Conservation (phyloP, 441 rosid species). For the Aleurites moluccanus region DNA sequence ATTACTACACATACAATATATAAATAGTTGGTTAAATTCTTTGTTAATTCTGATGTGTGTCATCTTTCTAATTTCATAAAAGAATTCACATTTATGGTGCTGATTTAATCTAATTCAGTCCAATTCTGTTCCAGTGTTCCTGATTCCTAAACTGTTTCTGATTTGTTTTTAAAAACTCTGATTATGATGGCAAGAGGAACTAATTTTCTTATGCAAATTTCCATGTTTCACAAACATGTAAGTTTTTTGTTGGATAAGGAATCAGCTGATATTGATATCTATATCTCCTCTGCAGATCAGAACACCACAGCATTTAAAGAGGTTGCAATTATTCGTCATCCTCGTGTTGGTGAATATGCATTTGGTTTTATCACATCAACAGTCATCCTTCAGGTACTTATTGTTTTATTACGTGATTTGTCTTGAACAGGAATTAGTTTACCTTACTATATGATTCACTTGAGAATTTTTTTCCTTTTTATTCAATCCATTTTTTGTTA, state of each 20-base stretch:
- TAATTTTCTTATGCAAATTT: background rate
- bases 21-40: no score
- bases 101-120: no score
- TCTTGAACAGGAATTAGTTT: constrained; percentile 8
- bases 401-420: background rate
- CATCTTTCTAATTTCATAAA: no score
- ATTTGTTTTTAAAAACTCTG: no score
- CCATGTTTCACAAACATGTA: background rate
- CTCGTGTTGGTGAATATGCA: constrained; percentile 93
- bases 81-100: no score
- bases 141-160: no score
- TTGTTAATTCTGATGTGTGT: no score
- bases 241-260: background rate
- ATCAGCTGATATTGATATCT: constrained; percentile 11
- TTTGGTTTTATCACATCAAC: constrained; percentile 94
- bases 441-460: background rate
- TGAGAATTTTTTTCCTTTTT: background rate
- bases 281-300: constrained; percentile 52
- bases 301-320: constrained; percentile 91
- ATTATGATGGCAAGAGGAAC: background rate
- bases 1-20: no score
- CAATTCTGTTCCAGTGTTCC: no score
- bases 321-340: constrained; percentile 91
- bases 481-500: background rate
- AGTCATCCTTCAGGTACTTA: constrained; percentile 72